phyloP scores from a whole-genome alignment of 768 basidiomycete species.

The Suillus spraguei region DNA sequence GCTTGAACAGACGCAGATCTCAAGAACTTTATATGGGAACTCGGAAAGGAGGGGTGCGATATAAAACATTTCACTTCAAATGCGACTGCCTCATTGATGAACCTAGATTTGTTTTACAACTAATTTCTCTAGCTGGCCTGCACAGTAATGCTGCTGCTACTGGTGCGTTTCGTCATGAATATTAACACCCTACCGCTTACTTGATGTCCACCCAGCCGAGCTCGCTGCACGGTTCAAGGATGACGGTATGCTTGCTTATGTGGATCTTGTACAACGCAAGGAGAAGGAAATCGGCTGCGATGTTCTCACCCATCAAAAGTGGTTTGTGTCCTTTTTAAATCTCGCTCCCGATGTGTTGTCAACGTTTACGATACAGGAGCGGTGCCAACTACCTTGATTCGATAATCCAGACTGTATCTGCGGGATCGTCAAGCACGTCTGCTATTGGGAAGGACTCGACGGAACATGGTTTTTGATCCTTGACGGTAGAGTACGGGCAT shows the following conservation, averaged over 20 bases:
- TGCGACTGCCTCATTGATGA: constrained; percentile 12
- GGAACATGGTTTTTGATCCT: constrained; percentile 72
- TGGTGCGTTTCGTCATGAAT: constrained; percentile 43
- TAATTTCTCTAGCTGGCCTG: constrained; percentile 89
- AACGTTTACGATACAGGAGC: constrained; percentile 52
- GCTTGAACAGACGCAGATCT: constrained; percentile 59
- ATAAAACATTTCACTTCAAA: background rate
- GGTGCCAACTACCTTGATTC: constrained; percentile 91
- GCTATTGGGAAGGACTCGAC: constrained; percentile 87
- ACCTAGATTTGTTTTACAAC: constrained; percentile 81
- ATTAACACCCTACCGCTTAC: background rate
- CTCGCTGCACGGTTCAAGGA: constrained; percentile 78
- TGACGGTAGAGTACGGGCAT: background rate
- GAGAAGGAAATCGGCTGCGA: constrained; percentile 89
- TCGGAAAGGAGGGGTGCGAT: constrained; percentile 81
- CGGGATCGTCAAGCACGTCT: constrained; percentile 87
- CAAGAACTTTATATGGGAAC: constrained; percentile 87
- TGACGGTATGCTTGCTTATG: constrained; percentile 93
- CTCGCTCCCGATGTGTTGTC: background rate
- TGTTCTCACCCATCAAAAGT: constrained; percentile 93
- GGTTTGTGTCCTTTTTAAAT: constrained; percentile 45
- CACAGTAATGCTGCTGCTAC: constrained; percentile 82
- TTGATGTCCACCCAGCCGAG: constrained; percentile 53
- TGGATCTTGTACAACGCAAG: constrained; percentile 83
- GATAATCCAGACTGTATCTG: constrained; percentile 81